A percentile compares a stretch with the other conserved stretches of the same genome.
phyloP scores from a whole-genome alignment of 164 flowering plant species.

The Kingdonia uniflora region DNA sequence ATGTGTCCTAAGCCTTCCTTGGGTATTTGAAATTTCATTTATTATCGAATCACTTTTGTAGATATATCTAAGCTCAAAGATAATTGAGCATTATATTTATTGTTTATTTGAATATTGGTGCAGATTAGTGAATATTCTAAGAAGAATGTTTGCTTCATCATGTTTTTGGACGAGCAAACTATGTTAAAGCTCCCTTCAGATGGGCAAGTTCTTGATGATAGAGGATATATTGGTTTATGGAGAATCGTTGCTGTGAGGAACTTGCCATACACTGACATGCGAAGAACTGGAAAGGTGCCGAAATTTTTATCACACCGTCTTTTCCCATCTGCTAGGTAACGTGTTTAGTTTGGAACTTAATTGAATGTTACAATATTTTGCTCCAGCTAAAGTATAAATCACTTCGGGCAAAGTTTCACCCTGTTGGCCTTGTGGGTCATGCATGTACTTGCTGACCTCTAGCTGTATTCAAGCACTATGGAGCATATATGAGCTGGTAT shows the following conservation, averaged over 20 bases:
- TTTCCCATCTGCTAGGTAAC: constrained; percentile 82
- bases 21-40: too few species aligned
- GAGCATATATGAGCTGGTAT: too few species aligned
- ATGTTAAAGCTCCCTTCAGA: constrained; percentile 47
- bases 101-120: constrained; percentile 14
- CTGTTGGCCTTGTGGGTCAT: too few species aligned
- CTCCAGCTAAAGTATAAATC: too few species aligned
- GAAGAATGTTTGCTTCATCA: constrained; percentile 83
- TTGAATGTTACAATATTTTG: too few species aligned
- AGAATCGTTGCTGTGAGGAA: constrained; percentile 66
- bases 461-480: too few species aligned
- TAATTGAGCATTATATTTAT: background rate
- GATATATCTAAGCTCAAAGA: background rate
- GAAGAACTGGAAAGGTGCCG: constrained; percentile 95
- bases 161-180: constrained; percentile 92
- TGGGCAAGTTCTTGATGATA: constrained; percentile 53
- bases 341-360: background rate
- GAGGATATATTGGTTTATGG: constrained; percentile 78
- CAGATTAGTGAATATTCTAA: constrained; percentile 88
- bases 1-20: too few species aligned
- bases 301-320: constrained; percentile 90
- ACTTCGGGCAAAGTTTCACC: too few species aligned
- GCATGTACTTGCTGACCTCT: too few species aligned
- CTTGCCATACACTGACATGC: constrained; percentile 82
- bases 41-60: background rate